These are phyloP conservation scores for Phyllosticta citrichinensis DNA, from an alignment of 2,329 filamentous ascomycete species.

Conservation along the genomic window DNA sequence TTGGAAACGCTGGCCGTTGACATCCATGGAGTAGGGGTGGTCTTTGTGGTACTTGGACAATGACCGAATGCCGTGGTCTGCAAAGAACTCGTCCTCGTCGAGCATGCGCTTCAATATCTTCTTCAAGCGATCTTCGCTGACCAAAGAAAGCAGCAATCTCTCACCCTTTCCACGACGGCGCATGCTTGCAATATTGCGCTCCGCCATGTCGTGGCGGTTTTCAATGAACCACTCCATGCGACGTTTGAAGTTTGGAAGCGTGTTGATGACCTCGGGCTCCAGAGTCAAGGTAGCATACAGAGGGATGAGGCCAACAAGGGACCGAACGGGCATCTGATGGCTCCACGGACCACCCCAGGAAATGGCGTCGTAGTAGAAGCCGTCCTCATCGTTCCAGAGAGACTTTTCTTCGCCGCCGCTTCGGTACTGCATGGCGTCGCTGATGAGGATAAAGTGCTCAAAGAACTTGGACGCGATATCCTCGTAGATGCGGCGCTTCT, in stretches of 20 bases:
- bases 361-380: slow-evolving; percentile 97
- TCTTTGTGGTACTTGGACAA: slow-evolving; percentile 87
- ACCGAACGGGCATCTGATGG: slow-evolving; percentile 84
- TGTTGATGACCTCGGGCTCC: slow-evolving; percentile 87
- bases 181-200: slow-evolving; percentile 92
- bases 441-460: slow-evolving; percentile 96
- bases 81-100: slow-evolving; percentile 86
- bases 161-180: slow-evolving; percentile 82
- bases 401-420: slow-evolving; percentile 63
- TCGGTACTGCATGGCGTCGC: slow-evolving; percentile 82
- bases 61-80: slow-evolving; percentile 81
- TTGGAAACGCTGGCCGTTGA: slow-evolving; percentile 80
- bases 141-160: slow-evolving; percentile 75
- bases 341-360: slow-evolving; percentile 91
- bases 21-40: slow-evolving; percentile 87
- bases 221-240: slow-evolving; percentile 90
- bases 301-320: slow-evolving; percentile 85
- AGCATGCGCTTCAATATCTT: slow-evolving; percentile 88
- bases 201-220: slow-evolving; percentile 74
- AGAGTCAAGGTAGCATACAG: slow-evolving; percentile 86
- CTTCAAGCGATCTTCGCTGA: slow-evolving; percentile 84
- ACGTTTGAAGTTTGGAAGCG: slow-evolving; percentile 86
- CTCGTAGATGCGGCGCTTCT: slow-evolving; percentile 90
- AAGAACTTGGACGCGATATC: slow-evolving; percentile 98
- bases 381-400: slow-evolving; percentile 92